These are phyloP conservation scores for Fusarium globosum DNA, from an alignment of 2,329 filamentous ascomycete genomes.

Conservation along the genomic window DNA sequence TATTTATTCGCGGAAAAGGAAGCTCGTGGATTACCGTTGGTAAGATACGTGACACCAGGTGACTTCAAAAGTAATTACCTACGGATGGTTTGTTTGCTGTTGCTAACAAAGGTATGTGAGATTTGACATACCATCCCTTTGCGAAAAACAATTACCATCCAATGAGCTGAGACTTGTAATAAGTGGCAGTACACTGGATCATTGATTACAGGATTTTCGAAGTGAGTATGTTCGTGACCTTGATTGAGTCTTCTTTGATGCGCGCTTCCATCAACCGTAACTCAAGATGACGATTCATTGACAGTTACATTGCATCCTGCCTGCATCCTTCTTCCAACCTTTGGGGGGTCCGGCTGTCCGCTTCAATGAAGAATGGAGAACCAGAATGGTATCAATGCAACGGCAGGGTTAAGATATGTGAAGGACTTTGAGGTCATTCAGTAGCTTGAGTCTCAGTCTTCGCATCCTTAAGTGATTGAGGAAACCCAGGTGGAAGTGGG, in stretches of 20 bases:
- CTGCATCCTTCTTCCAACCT: neutral
- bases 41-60: neutral
- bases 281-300: conserved; percentile 24
- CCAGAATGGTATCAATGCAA: neutral
- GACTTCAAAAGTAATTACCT: neutral
- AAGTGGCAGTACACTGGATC: neutral
- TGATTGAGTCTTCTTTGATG: neutral
- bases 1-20: neutral
- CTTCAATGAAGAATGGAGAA: neutral
- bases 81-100: neutral
- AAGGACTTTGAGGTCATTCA: neutral
- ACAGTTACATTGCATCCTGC: conserved; percentile 7
- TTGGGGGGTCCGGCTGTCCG: neutral
- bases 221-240: neutral
- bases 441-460: neutral
- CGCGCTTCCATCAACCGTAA: neutral
- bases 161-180: neutral
- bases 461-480: neutral
- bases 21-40: neutral
- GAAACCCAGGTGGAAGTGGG: neutral
- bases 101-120: neutral
- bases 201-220: neutral
- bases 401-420: neutral
- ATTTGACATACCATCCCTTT: neutral
- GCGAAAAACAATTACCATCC: neutral